phyloP scores from a whole-genome alignment of 2,329 filamentous ascomycete species.

The Ophiostoma sp. region DNA sequence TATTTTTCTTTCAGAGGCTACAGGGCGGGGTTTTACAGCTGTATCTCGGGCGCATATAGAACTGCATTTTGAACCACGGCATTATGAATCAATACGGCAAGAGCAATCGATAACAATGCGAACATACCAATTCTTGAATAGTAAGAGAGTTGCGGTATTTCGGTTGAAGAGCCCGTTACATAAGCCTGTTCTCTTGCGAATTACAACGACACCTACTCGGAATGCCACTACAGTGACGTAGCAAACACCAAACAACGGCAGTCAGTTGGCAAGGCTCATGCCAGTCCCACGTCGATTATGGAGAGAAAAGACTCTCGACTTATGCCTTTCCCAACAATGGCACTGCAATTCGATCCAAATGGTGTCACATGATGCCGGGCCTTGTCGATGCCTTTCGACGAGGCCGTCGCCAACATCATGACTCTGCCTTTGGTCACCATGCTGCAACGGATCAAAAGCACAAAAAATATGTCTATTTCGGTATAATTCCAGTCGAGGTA shows the following conservation, averaged over 20 bases:
- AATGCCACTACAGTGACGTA: background rate
- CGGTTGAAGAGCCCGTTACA: too few species aligned
- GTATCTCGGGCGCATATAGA: background rate
- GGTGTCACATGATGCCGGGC: background rate
- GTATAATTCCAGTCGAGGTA: constrained; percentile 5
- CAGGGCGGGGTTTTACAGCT: background rate
- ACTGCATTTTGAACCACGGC: background rate
- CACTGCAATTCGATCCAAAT: background rate
- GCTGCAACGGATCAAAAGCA: background rate
- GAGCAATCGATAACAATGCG: background rate
- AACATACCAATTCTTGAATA: background rate
- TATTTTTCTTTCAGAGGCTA: background rate
- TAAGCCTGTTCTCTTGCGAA: background rate
- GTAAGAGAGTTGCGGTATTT: background rate
- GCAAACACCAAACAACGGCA: background rate
- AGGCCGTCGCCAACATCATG: background rate
- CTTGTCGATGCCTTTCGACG: background rate
- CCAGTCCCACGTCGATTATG: background rate
- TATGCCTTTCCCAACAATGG: background rate
- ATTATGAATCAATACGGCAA: background rate
- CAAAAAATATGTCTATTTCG: constrained; percentile 12
- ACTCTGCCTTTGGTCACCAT: background rate
- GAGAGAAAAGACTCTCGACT: background rate
- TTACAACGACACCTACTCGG: background rate
- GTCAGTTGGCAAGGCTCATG: background rate